Evolutionary conservation across 225 moss, liverwort and hornwort species (phyloP).

Genomic region (Ulota crispa): DNA sequence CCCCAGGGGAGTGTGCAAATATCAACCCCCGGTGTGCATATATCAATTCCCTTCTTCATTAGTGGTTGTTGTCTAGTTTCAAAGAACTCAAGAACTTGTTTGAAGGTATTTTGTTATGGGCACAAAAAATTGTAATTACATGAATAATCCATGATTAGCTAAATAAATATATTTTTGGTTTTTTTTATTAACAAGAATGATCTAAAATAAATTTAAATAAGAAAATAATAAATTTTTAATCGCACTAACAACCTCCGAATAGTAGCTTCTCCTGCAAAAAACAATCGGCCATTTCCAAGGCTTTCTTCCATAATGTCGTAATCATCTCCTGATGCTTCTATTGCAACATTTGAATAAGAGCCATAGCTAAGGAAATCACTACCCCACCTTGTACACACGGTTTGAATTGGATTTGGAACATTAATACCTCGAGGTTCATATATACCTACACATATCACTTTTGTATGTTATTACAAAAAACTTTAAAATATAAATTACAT

Average conservation of each 20-base stretch:
- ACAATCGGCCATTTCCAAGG: constrained; percentile 39
- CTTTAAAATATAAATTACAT: not conserved
- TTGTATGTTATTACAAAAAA: not conserved
- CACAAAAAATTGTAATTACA: too few relatives aligned
- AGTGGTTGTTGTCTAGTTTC: too few relatives aligned
- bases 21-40: too few relatives aligned
- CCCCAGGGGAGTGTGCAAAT: too few relatives aligned
- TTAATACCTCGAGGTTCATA: constrained; percentile 48
- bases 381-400: constrained; percentile 44
- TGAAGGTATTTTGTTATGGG: too few relatives aligned
- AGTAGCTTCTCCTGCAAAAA: constrained; percentile 60
- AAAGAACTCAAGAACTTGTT: too few relatives aligned
- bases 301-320: constrained; percentile 51
- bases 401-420: constrained; percentile 61
- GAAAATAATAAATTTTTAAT: not conserved
- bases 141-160: too few relatives aligned
- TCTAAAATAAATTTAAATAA: not conserved
- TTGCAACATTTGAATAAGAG: constrained; percentile 51
- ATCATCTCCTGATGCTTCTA: constrained; percentile 54
- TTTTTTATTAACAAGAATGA: not conserved
- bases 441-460: constrained; percentile 22
- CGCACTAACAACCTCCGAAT: constrained; percentile 22
- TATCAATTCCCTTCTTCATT: too few relatives aligned
- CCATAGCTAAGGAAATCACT: constrained; percentile 48
- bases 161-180: too few relatives aligned